Percentiles rank a stretch among this genome's conserved stretches.
phyloP scores from a whole-genome alignment of 192 early-diverging fungal genomes.

The Coemansia sp. region DNA sequence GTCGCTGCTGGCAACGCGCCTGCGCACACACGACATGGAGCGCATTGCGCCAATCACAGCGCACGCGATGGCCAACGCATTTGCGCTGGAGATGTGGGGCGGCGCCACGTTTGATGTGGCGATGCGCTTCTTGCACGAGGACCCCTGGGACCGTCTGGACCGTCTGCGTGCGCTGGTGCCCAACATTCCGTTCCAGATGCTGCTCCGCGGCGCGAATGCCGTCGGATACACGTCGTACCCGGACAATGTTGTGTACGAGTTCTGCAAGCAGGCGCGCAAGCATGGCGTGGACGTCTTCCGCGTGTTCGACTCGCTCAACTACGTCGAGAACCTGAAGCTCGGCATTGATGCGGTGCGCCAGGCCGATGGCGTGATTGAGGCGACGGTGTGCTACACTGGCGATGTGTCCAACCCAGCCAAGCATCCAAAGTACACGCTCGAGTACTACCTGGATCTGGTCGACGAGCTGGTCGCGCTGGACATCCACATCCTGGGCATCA shows the following conservation, averaged over 20 bases:
- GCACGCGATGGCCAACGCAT: slow-evolving; percentile 83
- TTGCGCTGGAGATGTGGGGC: slow-evolving; percentile 96
- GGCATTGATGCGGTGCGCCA: slow-evolving; percentile 91
- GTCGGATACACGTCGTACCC: slow-evolving; percentile 98
- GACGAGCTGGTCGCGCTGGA: slow-evolving; percentile 85
- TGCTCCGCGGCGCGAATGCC: slow-evolving; percentile 96
- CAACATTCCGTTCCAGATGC: slow-evolving; percentile 98
- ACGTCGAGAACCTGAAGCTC: slow-evolving; percentile 91
- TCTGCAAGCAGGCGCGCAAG: slow-evolving; percentile 86
- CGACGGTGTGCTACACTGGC: slow-evolving; percentile 89
- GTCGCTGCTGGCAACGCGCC: slow-evolving; percentile 90
- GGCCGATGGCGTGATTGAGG: slow-evolving; percentile 94
- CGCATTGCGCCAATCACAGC: slow-evolving; percentile 86
- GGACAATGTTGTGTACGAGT: slow-evolving; percentile 96
- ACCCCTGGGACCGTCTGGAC: slow-evolving; percentile 93
- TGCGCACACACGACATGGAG: slow-evolving; percentile 92
- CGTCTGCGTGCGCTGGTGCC: slow-evolving; percentile 83
- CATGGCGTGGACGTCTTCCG: slow-evolving; percentile 96
- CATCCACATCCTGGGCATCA: slow-evolving; percentile 90
- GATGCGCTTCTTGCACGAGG: slow-evolving; percentile 94
- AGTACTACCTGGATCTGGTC: slow-evolving; percentile 91
- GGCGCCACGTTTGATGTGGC: slow-evolving; percentile 98
- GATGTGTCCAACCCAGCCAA: slow-evolving; percentile 84
- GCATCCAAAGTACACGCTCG: slow-evolving; percentile 79
- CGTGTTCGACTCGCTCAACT: slow-evolving; percentile 98